These are phyloP conservation scores for Hansenula anomala DNA, from an alignment of 1,139 yeast species.

Conservation along the genomic window DNA sequence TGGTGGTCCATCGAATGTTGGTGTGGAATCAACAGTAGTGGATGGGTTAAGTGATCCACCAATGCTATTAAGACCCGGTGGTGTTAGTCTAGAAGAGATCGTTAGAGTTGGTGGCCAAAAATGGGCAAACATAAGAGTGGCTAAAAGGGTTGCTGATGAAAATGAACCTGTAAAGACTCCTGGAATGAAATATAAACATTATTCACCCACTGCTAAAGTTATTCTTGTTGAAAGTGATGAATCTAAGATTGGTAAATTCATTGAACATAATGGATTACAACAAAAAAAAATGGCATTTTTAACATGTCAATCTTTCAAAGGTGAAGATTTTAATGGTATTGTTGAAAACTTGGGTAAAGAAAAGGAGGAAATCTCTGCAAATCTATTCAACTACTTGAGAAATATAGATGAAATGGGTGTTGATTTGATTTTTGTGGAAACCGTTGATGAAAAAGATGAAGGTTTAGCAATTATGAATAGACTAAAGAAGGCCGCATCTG, in stretches of 20 bases:
- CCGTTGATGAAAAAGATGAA: conserved; percentile 62
- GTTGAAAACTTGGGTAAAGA: conserved; percentile 49
- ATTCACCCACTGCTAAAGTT: conserved; percentile 86
- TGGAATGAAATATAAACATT: conserved; percentile 96
- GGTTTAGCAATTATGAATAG: conserved; percentile 96
- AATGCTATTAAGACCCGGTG: conserved; percentile 88
- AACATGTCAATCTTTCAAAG: conserved; percentile 21
- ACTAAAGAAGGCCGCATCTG: conserved; percentile 77
- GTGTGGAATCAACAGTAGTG: conserved; percentile 90
- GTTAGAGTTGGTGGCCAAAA: conserved; percentile 51
- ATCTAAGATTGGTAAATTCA: conserved; percentile 15
- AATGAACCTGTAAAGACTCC: conserved; percentile 84
- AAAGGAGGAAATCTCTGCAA: conserved; percentile 65
- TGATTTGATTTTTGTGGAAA: conserved; percentile 66
- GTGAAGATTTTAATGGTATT: conserved; percentile 23
- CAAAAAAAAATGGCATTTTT: conserved; percentile 26
- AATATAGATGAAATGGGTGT: conserved; percentile 62
- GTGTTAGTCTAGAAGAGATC: conserved; percentile 77
- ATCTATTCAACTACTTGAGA: conserved; percentile 66
- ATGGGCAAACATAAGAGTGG: conserved; percentile 64
- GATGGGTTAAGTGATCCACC: conserved; percentile 89
- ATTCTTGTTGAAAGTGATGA: conserved; percentile 49
- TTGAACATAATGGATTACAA: conserved; percentile 7
- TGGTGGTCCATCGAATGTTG: conserved; percentile 89
- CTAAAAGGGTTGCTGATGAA: conserved; percentile 59